These are phyloP conservation scores for Monosporascus sp. DNA, from an alignment of 2,329 filamentous ascomycete genomes.

Conservation along the genomic window DNA sequence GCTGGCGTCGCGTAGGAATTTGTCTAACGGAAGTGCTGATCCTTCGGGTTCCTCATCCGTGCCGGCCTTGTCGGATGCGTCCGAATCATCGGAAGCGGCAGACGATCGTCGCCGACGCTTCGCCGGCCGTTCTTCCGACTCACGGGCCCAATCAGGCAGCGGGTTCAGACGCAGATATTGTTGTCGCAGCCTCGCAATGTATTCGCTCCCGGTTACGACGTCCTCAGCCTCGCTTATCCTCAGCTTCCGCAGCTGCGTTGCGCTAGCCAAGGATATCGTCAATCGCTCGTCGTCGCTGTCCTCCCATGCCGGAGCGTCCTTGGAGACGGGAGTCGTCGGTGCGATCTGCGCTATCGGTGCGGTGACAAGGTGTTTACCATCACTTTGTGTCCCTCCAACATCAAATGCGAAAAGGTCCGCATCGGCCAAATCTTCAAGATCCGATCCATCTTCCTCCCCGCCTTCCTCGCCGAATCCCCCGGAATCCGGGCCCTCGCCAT, in stretches of 20 bases:
- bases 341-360: slow-evolving; percentile 17
- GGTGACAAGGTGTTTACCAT: slow-evolving; percentile 22
- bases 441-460: slow-evolving; percentile 40
- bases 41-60: slow-evolving; percentile 43
- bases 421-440: slow-evolving; percentile 66
- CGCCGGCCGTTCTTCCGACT: slow-evolving; percentile 42
- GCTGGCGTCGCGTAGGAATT: slow-evolving; percentile 70
- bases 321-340: slow-evolving; percentile 6
- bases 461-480: slow-evolving; percentile 30
- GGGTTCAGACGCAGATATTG: slow-evolving; percentile 64
- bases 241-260: slow-evolving; percentile 74
- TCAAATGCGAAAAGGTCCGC: slow-evolving; percentile 84
- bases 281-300: slow-evolving; percentile 94
- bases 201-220: slow-evolving; percentile 79
- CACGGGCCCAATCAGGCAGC: slow-evolving; percentile 54
- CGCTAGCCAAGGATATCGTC: slow-evolving; percentile 73
- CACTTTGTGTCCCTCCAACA: slow-evolving; percentile 47
- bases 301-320: slow-evolving; percentile 67
- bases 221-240: slow-evolving; percentile 79
- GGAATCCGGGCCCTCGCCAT: slow-evolving; percentile 18
- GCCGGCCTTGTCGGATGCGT: slow-evolving; percentile 19
- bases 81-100: slow-evolving; percentile 34
- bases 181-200: slow-evolving; percentile 70
- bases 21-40: slow-evolving; percentile 72
- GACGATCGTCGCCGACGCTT: slow-evolving; percentile 50